Percentiles rank a stretch among this genome's conserved stretches.
Evolutionary conservation across 805 yeast genomes (phyloP).

Genomic region (Priceomyces melissophilus): DNA sequence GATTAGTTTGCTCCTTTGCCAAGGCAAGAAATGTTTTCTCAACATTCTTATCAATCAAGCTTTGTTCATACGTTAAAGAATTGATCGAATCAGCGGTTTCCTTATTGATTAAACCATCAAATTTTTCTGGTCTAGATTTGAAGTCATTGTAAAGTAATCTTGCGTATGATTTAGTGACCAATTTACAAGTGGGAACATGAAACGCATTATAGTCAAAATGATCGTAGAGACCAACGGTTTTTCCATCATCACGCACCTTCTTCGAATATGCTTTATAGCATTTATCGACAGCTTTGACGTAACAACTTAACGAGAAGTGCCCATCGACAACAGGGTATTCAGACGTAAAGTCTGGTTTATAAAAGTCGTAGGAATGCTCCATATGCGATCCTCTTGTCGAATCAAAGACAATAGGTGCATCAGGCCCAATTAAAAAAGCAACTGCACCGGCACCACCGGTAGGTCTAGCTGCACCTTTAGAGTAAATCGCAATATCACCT

Average conservation of each 20-base stretch:
- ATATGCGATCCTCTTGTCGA: constrained; percentile 84
- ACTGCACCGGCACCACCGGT: constrained; percentile 99
- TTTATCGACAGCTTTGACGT: constrained; percentile 87
- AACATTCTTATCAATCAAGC: constrained; percentile 72
- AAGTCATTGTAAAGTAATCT: constrained; percentile 88
- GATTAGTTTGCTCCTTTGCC: constrained; percentile 64
- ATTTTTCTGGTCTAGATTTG: constrained; percentile 61
- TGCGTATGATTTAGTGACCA: constrained; percentile 89
- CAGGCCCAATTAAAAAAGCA: constrained; percentile 93
- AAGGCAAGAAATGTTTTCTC: constrained; percentile 83
- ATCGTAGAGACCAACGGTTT: constrained; percentile 57
- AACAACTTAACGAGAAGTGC: constrained; percentile 90
- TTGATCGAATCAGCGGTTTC: constrained; percentile 55
- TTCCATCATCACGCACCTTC: constrained; percentile 55
- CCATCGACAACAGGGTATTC: constrained; percentile 99
- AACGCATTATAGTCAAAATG: constrained; percentile 90
- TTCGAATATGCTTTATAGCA: constrained; percentile 80
- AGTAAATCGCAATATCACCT: constrained; percentile 97
- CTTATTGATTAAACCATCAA: constrained; percentile 37
- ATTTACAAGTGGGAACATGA: constrained; percentile 98
- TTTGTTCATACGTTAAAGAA: constrained; percentile 63
- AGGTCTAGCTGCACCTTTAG: constrained; percentile 97
- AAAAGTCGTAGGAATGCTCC: constrained; percentile 97
- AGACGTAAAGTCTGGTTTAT: constrained; percentile 93
- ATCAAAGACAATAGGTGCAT: constrained; percentile 94